phyloP scores from a whole-genome alignment of 257 asterid genomes.

The Echites panduratus region DNA sequence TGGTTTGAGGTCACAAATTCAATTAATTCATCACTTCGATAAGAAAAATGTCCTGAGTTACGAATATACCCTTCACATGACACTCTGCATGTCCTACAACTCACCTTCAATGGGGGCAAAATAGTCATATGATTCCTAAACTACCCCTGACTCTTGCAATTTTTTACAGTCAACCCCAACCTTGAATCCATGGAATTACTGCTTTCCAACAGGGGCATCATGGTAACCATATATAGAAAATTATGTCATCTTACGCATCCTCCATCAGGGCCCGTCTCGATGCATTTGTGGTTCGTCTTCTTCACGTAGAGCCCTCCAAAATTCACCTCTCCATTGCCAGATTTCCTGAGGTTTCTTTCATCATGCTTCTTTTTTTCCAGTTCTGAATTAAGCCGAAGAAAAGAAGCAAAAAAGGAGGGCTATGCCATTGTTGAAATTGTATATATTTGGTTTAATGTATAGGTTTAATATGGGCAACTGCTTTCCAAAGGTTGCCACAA shows the following conservation, averaged over 20 bases:
- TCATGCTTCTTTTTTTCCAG: background rate
- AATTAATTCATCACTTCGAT: background rate
- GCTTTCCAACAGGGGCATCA: background rate
- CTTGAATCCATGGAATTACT: background rate
- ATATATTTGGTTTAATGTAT: background rate
- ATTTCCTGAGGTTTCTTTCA: conserved; percentile 7
- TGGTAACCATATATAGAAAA: background rate
- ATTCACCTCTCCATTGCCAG: background rate
- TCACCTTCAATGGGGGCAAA: background rate
- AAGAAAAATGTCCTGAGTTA: background rate
- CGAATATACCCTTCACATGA: background rate
- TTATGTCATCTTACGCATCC: background rate
- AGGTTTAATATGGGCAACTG: conserved; percentile 21
- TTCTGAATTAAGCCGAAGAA: background rate
- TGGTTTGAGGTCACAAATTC: background rate
- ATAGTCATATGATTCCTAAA: background rate
- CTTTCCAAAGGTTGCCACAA: background rate
- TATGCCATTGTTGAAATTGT: background rate
- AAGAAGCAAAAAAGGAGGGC: background rate
- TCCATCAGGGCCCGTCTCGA: background rate
- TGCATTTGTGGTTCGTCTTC: conserved; percentile 2
- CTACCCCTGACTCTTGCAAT: background rate
- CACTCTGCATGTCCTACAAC: conserved; percentile 3
- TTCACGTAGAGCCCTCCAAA: conserved; percentile 8
- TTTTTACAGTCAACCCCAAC: background rate